Base-by-base conservation (phyloP, 257 asterid species). In the Ilex asprella region DNA sequence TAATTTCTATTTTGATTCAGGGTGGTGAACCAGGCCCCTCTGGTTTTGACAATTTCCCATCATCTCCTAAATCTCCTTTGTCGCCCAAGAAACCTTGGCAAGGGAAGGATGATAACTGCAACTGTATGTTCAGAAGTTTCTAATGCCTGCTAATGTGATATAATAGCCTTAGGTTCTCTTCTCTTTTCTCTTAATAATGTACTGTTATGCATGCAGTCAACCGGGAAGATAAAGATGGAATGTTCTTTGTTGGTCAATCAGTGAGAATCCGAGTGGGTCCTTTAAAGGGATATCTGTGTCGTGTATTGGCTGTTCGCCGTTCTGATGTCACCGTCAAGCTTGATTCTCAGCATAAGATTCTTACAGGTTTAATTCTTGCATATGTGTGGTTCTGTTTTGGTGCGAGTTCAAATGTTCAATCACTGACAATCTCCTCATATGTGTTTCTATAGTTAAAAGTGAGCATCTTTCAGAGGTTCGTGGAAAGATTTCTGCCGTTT, bases 311-410 rank as follows among this genome's bases (percentile, higher is more conserved):
- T 67, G 76, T 93, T 57, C 95, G 97, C 27, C 91, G 94, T 56
- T 74, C 96, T 76, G 97, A 87, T 68, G 82, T 89, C 58, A 89
- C 97, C 21, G 99, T 93, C 73, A 89, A 87, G 83, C 85, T 93
- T 70, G 99, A 89, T 76, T 93, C 99, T 50, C 83, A 86, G 94
- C 96, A 89, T 61, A 89, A 76, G 73, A 87, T 93, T 75, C 84
- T 93, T 54, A 85, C 94, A 67, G 97, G 99, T 89, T 68, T 62
- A 77, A 62, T 63, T 62, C 2, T 50, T 8, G 39, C 27, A 41
- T 67, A 50, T 75, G 31, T 27, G 5, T 53, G n/a, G n/a, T n/a
- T 66, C 44, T 10, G 7, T 71, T 57, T 51, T 55, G 12, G 44
- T 46, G 15, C 50, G 5, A 53, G 57, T 7, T 14, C 27, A 21